phyloP scores from a whole-genome alignment of 2,329 filamentous ascomycete species.

The Trichophaea hybrida region DNA sequence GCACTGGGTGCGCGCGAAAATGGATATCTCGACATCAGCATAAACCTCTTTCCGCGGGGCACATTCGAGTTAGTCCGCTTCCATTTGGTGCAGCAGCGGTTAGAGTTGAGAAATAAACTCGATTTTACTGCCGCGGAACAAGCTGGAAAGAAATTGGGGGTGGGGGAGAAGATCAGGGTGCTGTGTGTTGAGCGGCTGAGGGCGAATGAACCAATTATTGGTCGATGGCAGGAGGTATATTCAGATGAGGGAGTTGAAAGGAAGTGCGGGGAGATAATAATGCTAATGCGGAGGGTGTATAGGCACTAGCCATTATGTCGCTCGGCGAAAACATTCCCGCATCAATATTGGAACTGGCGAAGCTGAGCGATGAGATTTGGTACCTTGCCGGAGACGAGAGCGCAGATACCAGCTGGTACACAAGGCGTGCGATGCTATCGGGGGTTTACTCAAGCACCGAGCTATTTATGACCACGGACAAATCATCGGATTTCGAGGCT shows the following conservation, averaged over 20 bases:
- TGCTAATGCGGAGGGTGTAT: not conserved
- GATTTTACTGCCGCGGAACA: constrained; percentile 32
- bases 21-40: constrained; percentile 68
- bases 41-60: constrained; percentile 61
- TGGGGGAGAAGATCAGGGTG: constrained; percentile 51
- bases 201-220: constrained; percentile 57
- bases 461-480: constrained; percentile 87
- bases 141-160: constrained; percentile 33
- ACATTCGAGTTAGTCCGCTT: constrained; percentile 70
- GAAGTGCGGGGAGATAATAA: not conserved
- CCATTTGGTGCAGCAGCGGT: constrained; percentile 51
- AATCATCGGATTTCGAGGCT: constrained; percentile 54
- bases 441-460: constrained; percentile 62
- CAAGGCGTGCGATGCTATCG: constrained; percentile 48
- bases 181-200: constrained; percentile 64
- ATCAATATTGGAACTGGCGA: constrained; percentile 63
- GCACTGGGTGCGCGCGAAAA: constrained; percentile 66
- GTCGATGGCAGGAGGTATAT: constrained; percentile 73
- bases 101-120: constrained; percentile 30
- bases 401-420: constrained; percentile 83
- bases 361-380: constrained; percentile 83
- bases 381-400: constrained; percentile 67
- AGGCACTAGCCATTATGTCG: constrained; percentile 85
- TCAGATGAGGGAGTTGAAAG: not conserved
- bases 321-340: constrained; percentile 62